Percentiles rank a stretch among this genome's conserved stretches.
These are phyloP conservation scores for Blastobotrys raffinosifermentans DNA, from an alignment of 1,139 yeast genomes.

Conservation along the genomic window DNA sequence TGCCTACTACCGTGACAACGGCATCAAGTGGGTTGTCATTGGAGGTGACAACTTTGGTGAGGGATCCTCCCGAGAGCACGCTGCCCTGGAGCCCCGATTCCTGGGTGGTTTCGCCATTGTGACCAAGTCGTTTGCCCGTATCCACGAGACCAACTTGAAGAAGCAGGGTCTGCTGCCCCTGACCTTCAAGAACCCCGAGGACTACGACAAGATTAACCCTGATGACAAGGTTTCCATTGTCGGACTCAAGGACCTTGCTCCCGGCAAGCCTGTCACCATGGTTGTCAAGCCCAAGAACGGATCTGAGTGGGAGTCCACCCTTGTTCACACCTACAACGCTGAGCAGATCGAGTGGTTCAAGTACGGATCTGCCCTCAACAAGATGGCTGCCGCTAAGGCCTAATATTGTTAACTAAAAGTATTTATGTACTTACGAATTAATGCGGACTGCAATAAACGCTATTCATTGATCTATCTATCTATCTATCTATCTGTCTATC, in stretches of 20 bases:
- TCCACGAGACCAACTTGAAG: conserved; percentile 90
- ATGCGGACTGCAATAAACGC: too few species aligned
- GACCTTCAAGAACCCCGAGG: conserved; percentile 82
- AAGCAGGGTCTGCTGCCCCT: conserved; percentile 97
- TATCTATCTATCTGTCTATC: too few species aligned
- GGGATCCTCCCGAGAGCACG: conserved; percentile 99
- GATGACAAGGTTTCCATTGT: conserved; percentile 83
- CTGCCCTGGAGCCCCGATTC: conserved; percentile 99
- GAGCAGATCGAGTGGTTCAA: conserved; percentile 99
- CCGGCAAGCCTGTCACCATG: conserved; percentile 84
- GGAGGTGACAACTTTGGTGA: conserved; percentile 99
- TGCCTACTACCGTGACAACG: conserved; percentile 87
- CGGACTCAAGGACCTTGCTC: conserved; percentile 81
- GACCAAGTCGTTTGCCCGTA: conserved; percentile 97
- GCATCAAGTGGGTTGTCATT: conserved; percentile 92
- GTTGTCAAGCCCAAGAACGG: conserved; percentile 90
- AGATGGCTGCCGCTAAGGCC: conserved; percentile 76
- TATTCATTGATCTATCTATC: too few species aligned
- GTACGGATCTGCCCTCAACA: conserved; percentile 98
- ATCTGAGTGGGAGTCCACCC: conserved; percentile 75
- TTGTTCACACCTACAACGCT: conserved; percentile 89
- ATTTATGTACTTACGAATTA: too few species aligned
- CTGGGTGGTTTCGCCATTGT: conserved; percentile 97
- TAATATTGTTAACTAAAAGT: too few species aligned
- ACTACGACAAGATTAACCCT: conserved; percentile 90